Evolutionary conservation across 495 filamentous ascomycete species (phyloP), one percentile per base, ranked within the genome.

Genomic region (Xylaria curta): DNA sequence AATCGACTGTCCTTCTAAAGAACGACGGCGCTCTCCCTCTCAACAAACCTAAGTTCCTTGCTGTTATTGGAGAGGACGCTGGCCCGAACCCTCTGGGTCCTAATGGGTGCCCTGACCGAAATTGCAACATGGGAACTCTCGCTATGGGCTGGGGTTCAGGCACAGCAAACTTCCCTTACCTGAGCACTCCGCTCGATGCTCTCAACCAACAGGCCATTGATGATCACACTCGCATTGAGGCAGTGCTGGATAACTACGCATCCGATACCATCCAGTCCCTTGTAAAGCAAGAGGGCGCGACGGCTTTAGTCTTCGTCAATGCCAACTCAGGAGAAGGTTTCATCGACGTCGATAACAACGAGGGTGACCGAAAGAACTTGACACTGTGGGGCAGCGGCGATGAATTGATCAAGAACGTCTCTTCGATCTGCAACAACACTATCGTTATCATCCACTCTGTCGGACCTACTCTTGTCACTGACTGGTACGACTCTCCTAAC

Each of bases 111-210:
- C 40, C 75, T 49, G 93, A 99, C 81, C 89, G 92, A 49, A 90
- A 92, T n/a, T 97, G 96, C 72, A 85, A 94, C 78, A 88, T 89
- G 53, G 95, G 95, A 51, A 98, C 95, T 7, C 86, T 98, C 38
- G 96, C 92, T 38, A 95, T 97, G 91, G 95, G 89, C 60, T 99
- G 95, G 96, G 96, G 95, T 44, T 94, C 91, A 71, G 96, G 96
- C 65, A 93, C 92, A 26, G 87, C 93, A 44, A 91, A 96, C 74
- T 98, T 94, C 85, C 95, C 96, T 0, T 98, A 98, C 81, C 87
- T 99, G 4, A 84, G 97, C 72, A 94, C 94, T 3, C 96, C 96
- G 0, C 89, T 97, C 59, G 89, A 91, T 33, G 96, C 95, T 3
- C 93, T 98, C 59, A 91, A 93, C 78, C 89, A 87, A 40, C 89